Base-by-base conservation (phyloP, 2,329 filamentous ascomycete genomes). In the Daldinia sp. region DNA sequence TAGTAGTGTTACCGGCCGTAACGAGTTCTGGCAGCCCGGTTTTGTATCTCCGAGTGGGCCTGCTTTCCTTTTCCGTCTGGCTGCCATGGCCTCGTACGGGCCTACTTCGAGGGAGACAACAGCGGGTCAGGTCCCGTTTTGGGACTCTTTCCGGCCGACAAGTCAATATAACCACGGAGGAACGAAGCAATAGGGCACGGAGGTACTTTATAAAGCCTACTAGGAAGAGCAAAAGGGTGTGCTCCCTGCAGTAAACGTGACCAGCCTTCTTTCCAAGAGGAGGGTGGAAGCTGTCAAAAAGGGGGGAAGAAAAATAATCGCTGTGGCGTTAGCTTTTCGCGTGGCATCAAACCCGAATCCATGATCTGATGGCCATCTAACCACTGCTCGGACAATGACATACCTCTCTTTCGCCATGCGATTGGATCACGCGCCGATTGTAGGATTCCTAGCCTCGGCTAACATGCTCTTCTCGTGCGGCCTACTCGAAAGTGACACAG, bases 361-460 rank as follows among this genome's bases (percentile, higher is more conserved):
- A 55, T 66, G 60, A 54, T 60, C 56, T 66, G 56, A 63, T 41
- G 60, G 49, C 41, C 51, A 58, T 51, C 52, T 54, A 58, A 57
- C 57, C 45, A 54, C 61, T 30, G 34, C 37, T 53, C 61, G 37
- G 48, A 34, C n/a, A 23, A 37, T 27, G 58, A 47, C 61, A 53
- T 64, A 51, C 47, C 34, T 64, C 50, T 27, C 17, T 41, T 54
- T 54, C 32, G 47, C 29, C 50, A 25, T 47, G 27, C 45, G 11
- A 59, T 53, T 64, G 51, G 53, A 58, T 55, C 52, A 58, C 50
- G 45, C 56, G 50, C 39, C 54, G 21, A 56, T 51, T 45, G 19
- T 32, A 62, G 50, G 50, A 39, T 23, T 41, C 47, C 19, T 13
- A 48, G 47, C 32, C 45, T 53, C 45, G 48, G 47, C 64, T 53